phyloP scores from a whole-genome alignment of 176 grass and related monocot genomes.

The Carex scoparia region DNA sequence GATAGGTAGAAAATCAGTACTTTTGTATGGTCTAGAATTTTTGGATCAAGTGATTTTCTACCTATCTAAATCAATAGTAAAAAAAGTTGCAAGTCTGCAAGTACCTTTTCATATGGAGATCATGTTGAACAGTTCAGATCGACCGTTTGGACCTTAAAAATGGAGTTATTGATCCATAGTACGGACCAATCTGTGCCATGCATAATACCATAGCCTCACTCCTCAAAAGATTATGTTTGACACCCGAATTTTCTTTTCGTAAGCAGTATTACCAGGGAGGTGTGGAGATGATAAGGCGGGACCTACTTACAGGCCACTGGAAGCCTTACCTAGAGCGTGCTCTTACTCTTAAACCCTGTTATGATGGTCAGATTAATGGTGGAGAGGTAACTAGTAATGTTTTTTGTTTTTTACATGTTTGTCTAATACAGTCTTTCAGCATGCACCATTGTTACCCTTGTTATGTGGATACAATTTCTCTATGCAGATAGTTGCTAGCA shows the following conservation, averaged over 20 bases:
- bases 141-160: no score
- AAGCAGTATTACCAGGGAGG: constrained; percentile 84
- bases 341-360: constrained; percentile 72
- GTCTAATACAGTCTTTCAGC: background rate
- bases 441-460: constrained; percentile 14
- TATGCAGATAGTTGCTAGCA: constrained; percentile 61
- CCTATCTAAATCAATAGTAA: no score
- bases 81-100: no score
- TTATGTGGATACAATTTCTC: constrained; percentile 28
- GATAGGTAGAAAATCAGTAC: no score
- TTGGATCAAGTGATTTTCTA: no score
- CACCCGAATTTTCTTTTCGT: background rate
- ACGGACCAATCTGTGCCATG: no score
- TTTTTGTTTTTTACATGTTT: background rate
- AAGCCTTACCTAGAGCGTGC: constrained; percentile 85
- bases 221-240: background rate
- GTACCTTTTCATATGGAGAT: no score
- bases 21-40: no score
- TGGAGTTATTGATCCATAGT: no score
- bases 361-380: constrained; percentile 76
- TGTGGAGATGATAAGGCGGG: constrained; percentile 97
- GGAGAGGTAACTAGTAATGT: constrained; percentile 54
- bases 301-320: constrained; percentile 95
- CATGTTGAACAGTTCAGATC: no score
- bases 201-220: no score